phyloP scores from a whole-genome alignment of 129 eudicot genomes.

The Heracleum sosnowskyi region DNA sequence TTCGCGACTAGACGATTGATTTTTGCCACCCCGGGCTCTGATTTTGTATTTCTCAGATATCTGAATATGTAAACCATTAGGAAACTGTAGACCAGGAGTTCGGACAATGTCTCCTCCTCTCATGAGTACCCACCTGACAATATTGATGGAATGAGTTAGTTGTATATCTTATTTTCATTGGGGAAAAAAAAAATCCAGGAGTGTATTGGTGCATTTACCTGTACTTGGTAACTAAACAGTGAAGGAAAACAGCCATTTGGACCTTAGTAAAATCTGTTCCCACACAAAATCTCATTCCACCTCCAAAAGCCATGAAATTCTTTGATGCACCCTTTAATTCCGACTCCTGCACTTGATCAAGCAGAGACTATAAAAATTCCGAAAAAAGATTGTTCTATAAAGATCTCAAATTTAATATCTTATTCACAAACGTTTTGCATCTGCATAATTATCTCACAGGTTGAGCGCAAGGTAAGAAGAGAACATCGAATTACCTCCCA shows the following conservation, averaged over 20 bases:
- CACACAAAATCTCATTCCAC: constrained; percentile 97
- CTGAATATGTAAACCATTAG: constrained; percentile 61
- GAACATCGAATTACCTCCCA: constrained; percentile 64
- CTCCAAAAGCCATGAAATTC: constrained; percentile 96
- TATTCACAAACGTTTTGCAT: neutral
- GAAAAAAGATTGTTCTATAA: neutral
- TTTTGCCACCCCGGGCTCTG: constrained; percentile 20
- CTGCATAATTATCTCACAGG: constrained; percentile 1
- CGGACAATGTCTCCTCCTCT: constrained; percentile 83
- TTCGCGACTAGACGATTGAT: constrained; percentile 9
- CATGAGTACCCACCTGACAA: constrained; percentile 51
- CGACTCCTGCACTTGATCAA: constrained; percentile 43
- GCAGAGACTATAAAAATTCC: neutral
- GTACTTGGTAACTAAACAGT: constrained; percentile 77
- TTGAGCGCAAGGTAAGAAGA: neutral
- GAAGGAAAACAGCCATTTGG: constrained; percentile 92
- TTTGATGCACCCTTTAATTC: constrained; percentile 66
- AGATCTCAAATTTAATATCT: neutral
- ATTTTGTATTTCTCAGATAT: constrained; percentile 33
- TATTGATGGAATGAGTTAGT: constrained; percentile 3
- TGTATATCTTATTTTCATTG: neutral
- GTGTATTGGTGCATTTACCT: constrained; percentile 24
- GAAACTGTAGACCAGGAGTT: constrained; percentile 91
- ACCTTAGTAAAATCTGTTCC: constrained; percentile 90
- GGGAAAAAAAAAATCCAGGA: neutral